These are phyloP conservation scores for Heterobasidion occidentale DNA, from an alignment of 1,284 basidiomycete species.

Conservation along the genomic window DNA sequence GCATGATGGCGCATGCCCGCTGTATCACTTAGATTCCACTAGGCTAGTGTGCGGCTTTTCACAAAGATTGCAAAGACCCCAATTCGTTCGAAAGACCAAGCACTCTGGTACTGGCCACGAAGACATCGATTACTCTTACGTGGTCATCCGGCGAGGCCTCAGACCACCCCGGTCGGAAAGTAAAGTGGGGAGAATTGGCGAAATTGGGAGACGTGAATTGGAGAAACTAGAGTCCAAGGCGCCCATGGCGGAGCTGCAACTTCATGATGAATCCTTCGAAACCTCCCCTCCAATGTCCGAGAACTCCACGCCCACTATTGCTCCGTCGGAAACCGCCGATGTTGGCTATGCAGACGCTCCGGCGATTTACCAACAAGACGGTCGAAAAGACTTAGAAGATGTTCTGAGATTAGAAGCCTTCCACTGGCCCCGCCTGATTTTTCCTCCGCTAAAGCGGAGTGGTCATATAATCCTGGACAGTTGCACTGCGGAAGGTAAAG, in stretches of 20 bases:
- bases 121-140: conserved; percentile 84
- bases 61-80: conserved; percentile 81
- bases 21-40: conserved; percentile 43
- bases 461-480: conserved; percentile 93
- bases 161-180: conserved; percentile 42
- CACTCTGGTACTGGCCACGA: conserved; percentile 80
- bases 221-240: conserved; percentile 27
- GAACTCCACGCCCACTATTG: neutral
- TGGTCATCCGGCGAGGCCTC: conserved; percentile 77
- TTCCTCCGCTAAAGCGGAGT: conserved; percentile 84
- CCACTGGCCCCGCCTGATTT: conserved; percentile 86
- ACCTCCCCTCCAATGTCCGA: neutral
- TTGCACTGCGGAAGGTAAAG: conserved; percentile 74
- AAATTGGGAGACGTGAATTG: conserved; percentile 37
- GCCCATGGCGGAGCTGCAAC: conserved; percentile 32
- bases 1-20: conserved; percentile 84
- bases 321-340: neutral
- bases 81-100: conserved; percentile 82
- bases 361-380: neutral
- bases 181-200: conserved; percentile 59
- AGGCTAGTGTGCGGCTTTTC: conserved; percentile 75
- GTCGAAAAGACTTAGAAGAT: conserved; percentile 32
- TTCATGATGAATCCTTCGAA: conserved; percentile 31
- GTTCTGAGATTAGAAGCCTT: conserved; percentile 62
- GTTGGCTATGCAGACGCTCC: neutral